Evolutionary conservation across 768 basidiomycete species (phyloP).

Genomic region (Lentinula detonsa): DNA sequence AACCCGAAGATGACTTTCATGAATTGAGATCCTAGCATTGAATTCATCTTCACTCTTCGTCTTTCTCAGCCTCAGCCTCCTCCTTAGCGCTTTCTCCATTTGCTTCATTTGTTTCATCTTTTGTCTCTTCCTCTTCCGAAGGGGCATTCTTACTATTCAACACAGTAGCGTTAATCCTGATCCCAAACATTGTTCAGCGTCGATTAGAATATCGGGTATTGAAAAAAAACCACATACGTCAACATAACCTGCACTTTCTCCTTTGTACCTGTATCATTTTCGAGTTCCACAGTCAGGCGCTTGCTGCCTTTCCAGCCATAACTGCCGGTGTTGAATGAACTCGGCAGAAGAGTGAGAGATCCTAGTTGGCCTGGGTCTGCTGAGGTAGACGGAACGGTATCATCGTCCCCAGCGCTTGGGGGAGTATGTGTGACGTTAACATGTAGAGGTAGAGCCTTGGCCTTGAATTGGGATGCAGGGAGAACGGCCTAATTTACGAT

Average conservation of each 20-base stretch:
- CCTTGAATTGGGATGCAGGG: slow-evolving; percentile 47
- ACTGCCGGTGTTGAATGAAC: slow-evolving; percentile 65
- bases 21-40: background rate
- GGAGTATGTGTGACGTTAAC: slow-evolving; percentile 63
- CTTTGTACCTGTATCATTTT: slow-evolving; percentile 42
- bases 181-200: background rate
- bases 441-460: slow-evolving; percentile 65
- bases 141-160: slow-evolving; percentile 57
- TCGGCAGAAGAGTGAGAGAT: slow-evolving; percentile 48
- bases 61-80: slow-evolving; percentile 9
- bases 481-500: slow-evolving; percentile 33
- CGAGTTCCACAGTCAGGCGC: slow-evolving; percentile 59
- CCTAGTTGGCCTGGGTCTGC: slow-evolving; percentile 60
- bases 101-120: slow-evolving; percentile 19
- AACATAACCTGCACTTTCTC: slow-evolving; percentile 71
- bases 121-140: slow-evolving; percentile 23
- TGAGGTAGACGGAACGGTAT: slow-evolving; percentile 23
- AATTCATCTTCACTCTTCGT: background rate
- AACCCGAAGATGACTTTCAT: background rate
- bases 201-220: background rate
- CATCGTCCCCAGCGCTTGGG: slow-evolving; percentile 33
- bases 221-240: slow-evolving; percentile 42
- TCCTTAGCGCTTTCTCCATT: slow-evolving; percentile 22
- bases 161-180: slow-evolving; percentile 70
- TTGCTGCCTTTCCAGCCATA: slow-evolving; percentile 84